phyloP scores from a whole-genome alignment of 2,329 filamentous ascomycete species.

The Apiospora arundinis region DNA sequence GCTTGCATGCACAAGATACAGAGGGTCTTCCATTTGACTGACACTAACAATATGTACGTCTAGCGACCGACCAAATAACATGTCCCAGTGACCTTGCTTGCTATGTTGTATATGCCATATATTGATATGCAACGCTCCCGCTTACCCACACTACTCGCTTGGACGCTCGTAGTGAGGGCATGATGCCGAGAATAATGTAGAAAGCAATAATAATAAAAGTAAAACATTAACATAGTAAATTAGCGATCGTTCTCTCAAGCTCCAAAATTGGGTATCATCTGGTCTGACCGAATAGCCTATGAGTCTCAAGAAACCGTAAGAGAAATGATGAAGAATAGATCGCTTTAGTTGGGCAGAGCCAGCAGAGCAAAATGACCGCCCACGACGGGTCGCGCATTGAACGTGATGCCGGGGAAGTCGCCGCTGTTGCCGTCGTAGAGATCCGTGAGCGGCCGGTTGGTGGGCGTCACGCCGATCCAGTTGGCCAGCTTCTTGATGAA shows the following conservation, averaged over 20 bases:
- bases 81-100: not conserved
- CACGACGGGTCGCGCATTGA: slow-evolving; percentile 80
- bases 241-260: not conserved
- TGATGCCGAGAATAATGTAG: not conserved
- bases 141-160: not conserved
- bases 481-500: slow-evolving; percentile 73
- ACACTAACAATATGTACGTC: not conserved
- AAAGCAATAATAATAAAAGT: not conserved
- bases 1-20: not conserved
- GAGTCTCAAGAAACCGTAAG: not conserved
- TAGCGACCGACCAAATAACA: not conserved
- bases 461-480: slow-evolving; percentile 78
- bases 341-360: slow-evolving; percentile 53
- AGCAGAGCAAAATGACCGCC: slow-evolving; percentile 83
- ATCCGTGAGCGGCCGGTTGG: slow-evolving; percentile 76
- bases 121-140: not conserved
- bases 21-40: not conserved
- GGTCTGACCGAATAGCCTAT: not conserved
- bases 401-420: slow-evolving; percentile 69
- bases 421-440: slow-evolving; percentile 76
- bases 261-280: slow-evolving; percentile 15
- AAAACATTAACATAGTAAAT: not conserved
- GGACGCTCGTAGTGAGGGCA: not conserved
- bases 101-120: not conserved
- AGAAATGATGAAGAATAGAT: not conserved